Conservation (phyloP, 2,329 filamentous ascomycete genomes). For the Talaromyces sp. region DNA sequence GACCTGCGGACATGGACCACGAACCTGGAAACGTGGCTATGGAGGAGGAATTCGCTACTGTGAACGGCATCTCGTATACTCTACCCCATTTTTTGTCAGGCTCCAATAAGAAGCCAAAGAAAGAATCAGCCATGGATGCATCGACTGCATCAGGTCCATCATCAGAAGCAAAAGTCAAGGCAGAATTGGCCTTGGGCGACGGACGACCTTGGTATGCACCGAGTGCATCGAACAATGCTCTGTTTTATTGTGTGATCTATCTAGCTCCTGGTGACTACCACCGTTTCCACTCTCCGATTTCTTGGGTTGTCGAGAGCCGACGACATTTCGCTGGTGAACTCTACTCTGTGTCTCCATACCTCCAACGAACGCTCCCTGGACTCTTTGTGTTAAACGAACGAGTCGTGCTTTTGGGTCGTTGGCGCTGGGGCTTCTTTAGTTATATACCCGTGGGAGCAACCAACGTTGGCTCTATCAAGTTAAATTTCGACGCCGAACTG, state of each 20-base stretch:
- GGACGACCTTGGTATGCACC: slow-evolving; percentile 65
- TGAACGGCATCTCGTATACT: slow-evolving; percentile 95
- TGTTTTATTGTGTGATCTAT: slow-evolving; percentile 95
- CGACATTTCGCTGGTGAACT: slow-evolving; percentile 98
- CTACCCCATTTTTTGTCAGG: slow-evolving; percentile 84
- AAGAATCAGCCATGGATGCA: slow-evolving; percentile 65
- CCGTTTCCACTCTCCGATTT: slow-evolving; percentile 91
- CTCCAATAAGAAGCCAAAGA: slow-evolving; percentile 42
- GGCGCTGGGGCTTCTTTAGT: slow-evolving; percentile 96
- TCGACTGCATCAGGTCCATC: slow-evolving; percentile 64
- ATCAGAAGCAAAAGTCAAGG: slow-evolving; percentile 79
- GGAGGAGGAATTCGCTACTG: slow-evolving; percentile 86
- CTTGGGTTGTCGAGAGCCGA: slow-evolving; percentile 90
- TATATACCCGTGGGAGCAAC: slow-evolving; percentile 95
- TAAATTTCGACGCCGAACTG: slow-evolving; percentile 95
- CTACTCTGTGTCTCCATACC: slow-evolving; percentile 90
- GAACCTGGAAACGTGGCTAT: slow-evolving; percentile 66
- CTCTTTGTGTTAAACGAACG: slow-evolving; percentile 96
- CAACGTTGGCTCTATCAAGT: slow-evolving; percentile 92
- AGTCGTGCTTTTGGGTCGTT: slow-evolving; percentile 86
- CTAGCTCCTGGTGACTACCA: slow-evolving; percentile 97
- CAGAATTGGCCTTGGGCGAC: slow-evolving; percentile 72
- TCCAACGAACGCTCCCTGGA: slow-evolving; percentile 86
- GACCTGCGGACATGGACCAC: slow-evolving; percentile 31
- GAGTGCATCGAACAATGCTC: slow-evolving; percentile 60